A percentile compares a stretch with the other conserved stretches of the same genome.
Evolutionary conservation across 257 asterid species (phyloP).

Genomic region (Jaltomata sinuosa): DNA sequence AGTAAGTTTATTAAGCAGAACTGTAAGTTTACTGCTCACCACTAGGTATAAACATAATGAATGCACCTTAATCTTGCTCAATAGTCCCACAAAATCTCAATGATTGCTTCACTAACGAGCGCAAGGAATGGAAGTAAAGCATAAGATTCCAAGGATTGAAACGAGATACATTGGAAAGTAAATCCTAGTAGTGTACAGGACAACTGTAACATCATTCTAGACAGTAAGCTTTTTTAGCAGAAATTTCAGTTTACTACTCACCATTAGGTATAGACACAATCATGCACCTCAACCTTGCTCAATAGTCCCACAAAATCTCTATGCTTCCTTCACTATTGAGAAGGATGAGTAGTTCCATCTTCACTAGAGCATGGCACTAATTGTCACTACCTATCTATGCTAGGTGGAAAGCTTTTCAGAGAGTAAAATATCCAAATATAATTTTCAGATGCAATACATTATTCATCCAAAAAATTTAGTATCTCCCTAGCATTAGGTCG

Average conservation of each 20-base stretch:
- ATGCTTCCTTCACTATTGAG: neutral
- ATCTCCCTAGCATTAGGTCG: neutral
- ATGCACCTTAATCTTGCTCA: neutral
- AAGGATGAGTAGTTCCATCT: neutral
- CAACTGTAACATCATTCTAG: neutral
- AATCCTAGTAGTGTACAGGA: neutral
- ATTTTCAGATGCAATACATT: neutral
- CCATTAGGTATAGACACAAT: neutral
- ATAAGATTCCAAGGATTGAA: neutral
- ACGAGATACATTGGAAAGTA: neutral
- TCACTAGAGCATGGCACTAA: neutral
- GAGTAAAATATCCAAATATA: neutral
- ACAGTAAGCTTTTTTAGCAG: neutral
- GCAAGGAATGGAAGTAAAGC: neutral
- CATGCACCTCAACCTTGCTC: neutral
- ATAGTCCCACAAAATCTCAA: neutral
- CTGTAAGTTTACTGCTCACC: neutral
- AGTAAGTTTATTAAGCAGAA: neutral
- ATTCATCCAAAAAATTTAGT: neutral
- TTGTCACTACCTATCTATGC: neutral
- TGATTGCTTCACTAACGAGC: neutral
- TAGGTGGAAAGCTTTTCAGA: neutral
- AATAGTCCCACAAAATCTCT: neutral
- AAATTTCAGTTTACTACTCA: neutral
- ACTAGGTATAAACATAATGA: neutral